Base-by-base conservation (phyloP, 2,329 filamentous ascomycete genomes). In the Didymella sp. region DNA sequence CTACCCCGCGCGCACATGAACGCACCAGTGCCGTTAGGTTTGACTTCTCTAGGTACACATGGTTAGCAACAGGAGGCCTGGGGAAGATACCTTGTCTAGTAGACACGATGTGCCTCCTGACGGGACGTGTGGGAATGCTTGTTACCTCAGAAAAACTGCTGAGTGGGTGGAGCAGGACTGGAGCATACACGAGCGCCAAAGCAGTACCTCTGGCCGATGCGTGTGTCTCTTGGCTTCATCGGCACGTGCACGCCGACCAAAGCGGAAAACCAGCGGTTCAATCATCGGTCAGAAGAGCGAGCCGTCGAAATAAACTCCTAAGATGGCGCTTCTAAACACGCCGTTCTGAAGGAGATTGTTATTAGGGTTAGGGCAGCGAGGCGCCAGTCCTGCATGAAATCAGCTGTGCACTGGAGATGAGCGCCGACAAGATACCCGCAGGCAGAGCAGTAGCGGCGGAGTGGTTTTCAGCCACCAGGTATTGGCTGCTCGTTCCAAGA, bases 131-230 rank as follows among this genome's bases (percentile, higher is more conserved):
- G 56, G 60, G 56, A 61, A 61, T 58, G 64, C 40, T 62, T 67
- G 64, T 69, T 69, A 70, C 66, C 58, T 67, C 58, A 68, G 63
- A 64, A 62, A 70, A 69, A 69, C 53, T 56, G 61, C 54, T 69
- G 64, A 70, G 55, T 70, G 67, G 54, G 66, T 61, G 52, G 62
- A 63, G 61, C 56, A 50, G 21, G 33, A 41, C 42, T 43, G 19
- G n/a, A 48, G 40, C 13, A 38, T 37, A 59, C 62, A 56, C 50
- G 60, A 53, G 55, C 56, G 63, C 69, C 66, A 57, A 69, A 72
- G 64, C 59, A 52, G 68, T 62, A 59, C 58, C 59, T 65, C 60
- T 66, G 65, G 57, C 70, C 70, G 71, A 73, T 70, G 70, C 69
- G 62, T 64, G 67, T 69, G 59, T 66, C 58, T 62, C 67, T 61